Base-by-base conservation (phyloP, 2,329 filamentous ascomycete genomes). In the Arthrinium phaeospermum region DNA sequence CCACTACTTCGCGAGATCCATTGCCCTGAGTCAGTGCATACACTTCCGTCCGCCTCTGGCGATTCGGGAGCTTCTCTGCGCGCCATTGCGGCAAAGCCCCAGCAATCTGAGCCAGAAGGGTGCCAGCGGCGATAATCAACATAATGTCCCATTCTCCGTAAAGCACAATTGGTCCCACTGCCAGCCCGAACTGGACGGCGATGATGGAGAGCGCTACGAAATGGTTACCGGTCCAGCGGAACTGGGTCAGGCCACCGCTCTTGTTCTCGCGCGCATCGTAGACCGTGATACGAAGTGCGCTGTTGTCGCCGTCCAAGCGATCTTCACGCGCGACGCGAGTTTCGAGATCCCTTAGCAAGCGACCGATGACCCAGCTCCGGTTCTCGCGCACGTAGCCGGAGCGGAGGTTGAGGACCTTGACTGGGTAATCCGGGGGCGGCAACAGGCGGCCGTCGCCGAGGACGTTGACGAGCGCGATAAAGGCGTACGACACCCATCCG, bases 401-500 rank as follows among this genome's bases (percentile, higher is more conserved):
- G 6, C 47, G 19, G 1, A 76, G 61, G 61, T 77, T 77, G 71
- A 77, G 70, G n/a, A 78, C 72, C 24, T 76, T 77, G 22, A 68
- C 72, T 0, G 76, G 37, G 47, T 73, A 75, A 30, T 78, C 76
- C 0, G 75, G 72, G 0, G 61, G 67, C 0, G 76, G 75, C 1
- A 78, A 70, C 1, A 78, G 61, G 13, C 73, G 71, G 12, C 74
- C 74, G 14, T 78, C 75, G 19, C 76, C 76, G 22, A 76, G 67
- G 57, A 75, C 61, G 30, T 27, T 44, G 14, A 74, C 49, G n/a
- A 77, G 68, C 0, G 72, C 70, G 19, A 71, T 68, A 27, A 78
- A 74, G n/a, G 75, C 72, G 47, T 78, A 78, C 0, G 75, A 68
- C 1, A 77, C 75, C 68, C 76, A 77, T 1, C 76, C 75, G 45